phyloP scores from a whole-genome alignment of 106 monocot genomes.

The Posidonia australis region DNA sequence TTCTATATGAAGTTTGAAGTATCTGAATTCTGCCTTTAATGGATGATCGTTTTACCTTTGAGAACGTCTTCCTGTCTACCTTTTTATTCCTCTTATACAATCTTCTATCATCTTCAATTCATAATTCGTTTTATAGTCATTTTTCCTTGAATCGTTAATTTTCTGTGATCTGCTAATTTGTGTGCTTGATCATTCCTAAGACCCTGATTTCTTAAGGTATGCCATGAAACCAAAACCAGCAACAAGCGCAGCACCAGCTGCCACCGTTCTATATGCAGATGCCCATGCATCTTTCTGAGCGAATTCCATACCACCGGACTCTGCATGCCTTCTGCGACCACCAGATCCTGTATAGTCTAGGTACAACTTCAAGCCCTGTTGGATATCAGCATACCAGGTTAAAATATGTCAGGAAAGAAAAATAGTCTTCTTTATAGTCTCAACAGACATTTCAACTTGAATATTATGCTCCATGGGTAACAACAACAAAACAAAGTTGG shows the following conservation, averaged over 20 bases:
- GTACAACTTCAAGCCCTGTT: slow-evolving; percentile 20
- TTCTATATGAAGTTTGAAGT: no score
- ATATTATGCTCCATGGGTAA: no score
- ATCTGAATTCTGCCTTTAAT: no score
- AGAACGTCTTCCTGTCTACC: no score
- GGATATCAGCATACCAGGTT: neutral
- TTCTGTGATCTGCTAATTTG: neutral
- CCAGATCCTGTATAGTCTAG: slow-evolving; percentile 9
- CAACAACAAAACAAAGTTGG: no score
- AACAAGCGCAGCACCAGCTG: slow-evolving; percentile 67
- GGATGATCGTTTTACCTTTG: no score
- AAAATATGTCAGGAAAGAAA: neutral
- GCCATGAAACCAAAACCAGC: slow-evolving; percentile 71
- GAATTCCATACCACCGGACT: slow-evolving; percentile 12
- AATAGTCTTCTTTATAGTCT: neutral
- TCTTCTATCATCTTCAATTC: no score
- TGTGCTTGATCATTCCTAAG: neutral
- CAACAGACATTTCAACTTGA: neutral
- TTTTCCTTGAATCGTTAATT: neutral
- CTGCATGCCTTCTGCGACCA: slow-evolving; percentile 16
- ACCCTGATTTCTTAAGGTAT: slow-evolving; percentile 44
- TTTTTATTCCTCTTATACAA: no score
- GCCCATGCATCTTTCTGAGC: slow-evolving; percentile 58
- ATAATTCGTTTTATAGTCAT: neutral
- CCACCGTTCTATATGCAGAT: slow-evolving; percentile 49